Evolutionary conservation across 371 early-diverging fungal genomes (phyloP).

Genomic region (Phascolomyces articulosus): DNA sequence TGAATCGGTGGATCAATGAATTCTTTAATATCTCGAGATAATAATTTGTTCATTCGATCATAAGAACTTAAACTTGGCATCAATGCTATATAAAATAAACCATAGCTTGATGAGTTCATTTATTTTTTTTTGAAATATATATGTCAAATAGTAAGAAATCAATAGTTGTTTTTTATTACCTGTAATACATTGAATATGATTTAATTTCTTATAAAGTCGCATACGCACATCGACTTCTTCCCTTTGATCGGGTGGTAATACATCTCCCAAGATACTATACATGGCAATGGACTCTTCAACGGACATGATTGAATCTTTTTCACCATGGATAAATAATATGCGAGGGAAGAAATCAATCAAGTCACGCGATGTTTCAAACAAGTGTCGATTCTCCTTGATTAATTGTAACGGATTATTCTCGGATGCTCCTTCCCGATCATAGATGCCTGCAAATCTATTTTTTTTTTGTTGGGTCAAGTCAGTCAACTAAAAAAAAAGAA

Average conservation of each 20-base stretch:
- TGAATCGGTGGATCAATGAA: conserved; percentile 36
- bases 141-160: too few species aligned
- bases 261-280: conserved; percentile 44
- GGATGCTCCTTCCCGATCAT: conserved; percentile 46
- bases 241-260: conserved; percentile 31
- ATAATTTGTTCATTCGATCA: conserved; percentile 24
- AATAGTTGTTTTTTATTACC: conserved; percentile 22
- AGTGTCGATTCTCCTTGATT: conserved; percentile 20
- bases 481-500: neutral
- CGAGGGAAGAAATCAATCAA: conserved; percentile 44
- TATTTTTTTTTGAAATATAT: too few species aligned
- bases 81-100: conserved; percentile 21
- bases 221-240: conserved; percentile 46
- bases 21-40: conserved; percentile 45
- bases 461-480: neutral
- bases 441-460: conserved; percentile 60
- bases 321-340: conserved; percentile 50
- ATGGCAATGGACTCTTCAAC: conserved; percentile 42
- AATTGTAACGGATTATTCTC: conserved; percentile 21
- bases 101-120: neutral
- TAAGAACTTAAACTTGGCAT: conserved; percentile 32
- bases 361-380: conserved; percentile 40
- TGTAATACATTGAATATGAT: conserved; percentile 43
- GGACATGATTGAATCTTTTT: conserved; percentile 38
- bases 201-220: conserved; percentile 46